Percentiles rank a stretch among this genome's conserved stretches.
phyloP scores from a whole-genome alignment of 345 rosid genomes.

The Salix udensis region DNA sequence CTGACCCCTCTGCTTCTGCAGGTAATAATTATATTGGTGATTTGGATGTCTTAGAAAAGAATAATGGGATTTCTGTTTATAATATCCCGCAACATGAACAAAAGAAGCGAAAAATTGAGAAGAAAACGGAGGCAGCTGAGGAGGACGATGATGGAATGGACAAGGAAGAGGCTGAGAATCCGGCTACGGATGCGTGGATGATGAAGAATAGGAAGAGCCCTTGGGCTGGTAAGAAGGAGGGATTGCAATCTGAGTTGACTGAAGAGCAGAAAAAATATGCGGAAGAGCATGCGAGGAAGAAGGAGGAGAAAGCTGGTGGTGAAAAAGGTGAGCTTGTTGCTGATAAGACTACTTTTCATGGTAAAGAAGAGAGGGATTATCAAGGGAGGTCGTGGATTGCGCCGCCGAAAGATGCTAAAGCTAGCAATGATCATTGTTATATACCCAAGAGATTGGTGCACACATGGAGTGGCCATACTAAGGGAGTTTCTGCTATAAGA shows the following conservation, averaged over 20 bases:
- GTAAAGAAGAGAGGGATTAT: slow-evolving; percentile 90
- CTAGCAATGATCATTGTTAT: slow-evolving; percentile 82
- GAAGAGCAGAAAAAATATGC: slow-evolving; percentile 99
- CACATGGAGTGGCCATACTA: slow-evolving; percentile 28
- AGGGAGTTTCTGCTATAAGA: slow-evolving; percentile 48
- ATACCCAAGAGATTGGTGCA: slow-evolving; percentile 27
- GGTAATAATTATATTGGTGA: slow-evolving; percentile 76
- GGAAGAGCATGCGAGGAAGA: slow-evolving; percentile 90
- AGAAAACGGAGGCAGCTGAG: slow-evolving; percentile 41
- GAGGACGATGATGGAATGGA: slow-evolving; percentile 31
- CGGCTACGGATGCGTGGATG: slow-evolving; percentile 76
- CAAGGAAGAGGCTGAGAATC: slow-evolving; percentile 61
- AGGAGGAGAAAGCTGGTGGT: slow-evolving; percentile 68
- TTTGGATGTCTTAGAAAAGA: slow-evolving; percentile 53
- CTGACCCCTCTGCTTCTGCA: slow-evolving; percentile 61
- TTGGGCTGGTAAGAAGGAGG: slow-evolving; percentile 95
- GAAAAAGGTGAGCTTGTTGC: slow-evolving; percentile 76
- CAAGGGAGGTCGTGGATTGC: slow-evolving; percentile 97
- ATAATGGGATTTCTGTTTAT: slow-evolving; percentile 67
- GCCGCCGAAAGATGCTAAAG: slow-evolving; percentile 89
- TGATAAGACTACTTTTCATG: slow-evolving; percentile 90
- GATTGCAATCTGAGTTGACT: slow-evolving; percentile 64
- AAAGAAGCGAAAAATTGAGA: slow-evolving; percentile 66
- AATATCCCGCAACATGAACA: slow-evolving; percentile 79
- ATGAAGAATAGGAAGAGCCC: slow-evolving; percentile 84